Percentiles rank a stretch among this genome's conserved stretches.
These are phyloP conservation scores for Verbascum thapsus DNA, from an alignment of 257 asterid species.

Conservation along the genomic window DNA sequence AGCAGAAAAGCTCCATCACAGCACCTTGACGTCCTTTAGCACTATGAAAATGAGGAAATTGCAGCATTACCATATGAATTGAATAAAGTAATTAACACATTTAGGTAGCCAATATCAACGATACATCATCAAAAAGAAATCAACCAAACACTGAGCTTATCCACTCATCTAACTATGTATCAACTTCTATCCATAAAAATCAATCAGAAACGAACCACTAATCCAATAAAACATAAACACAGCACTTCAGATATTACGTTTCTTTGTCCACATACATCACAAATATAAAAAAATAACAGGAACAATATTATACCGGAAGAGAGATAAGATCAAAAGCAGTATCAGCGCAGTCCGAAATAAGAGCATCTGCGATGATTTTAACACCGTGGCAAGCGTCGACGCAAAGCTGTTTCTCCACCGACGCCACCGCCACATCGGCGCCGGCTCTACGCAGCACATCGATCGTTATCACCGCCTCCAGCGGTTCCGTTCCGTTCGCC, in stretches of 20 bases:
- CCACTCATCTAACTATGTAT: neutral
- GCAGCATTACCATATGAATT: neutral
- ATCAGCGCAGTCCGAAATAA: constrained; percentile 71
- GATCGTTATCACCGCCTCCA: constrained; percentile 85
- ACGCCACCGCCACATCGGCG: constrained; percentile 92
- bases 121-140: neutral
- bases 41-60: constrained; percentile 1
- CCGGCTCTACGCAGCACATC: constrained; percentile 94
- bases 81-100: neutral
- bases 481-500: constrained; percentile 94
- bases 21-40: neutral
- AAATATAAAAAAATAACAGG: neutral
- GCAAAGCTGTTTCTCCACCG: constrained; percentile 75
- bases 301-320: constrained; percentile 58
- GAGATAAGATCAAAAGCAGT: constrained; percentile 77
- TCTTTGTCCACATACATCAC: neutral
- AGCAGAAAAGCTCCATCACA: neutral
- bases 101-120: constrained; percentile 7
- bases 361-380: constrained; percentile 83
- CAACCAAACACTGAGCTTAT: neutral
- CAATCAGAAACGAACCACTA: constrained; percentile 11
- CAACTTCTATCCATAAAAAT: neutral
- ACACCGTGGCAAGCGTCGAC: constrained; percentile 76
- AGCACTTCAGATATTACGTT: neutral
- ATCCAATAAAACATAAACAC: neutral